phyloP scores from a whole-genome alignment of 768 basidiomycete genomes.

The Pulveroboletus sp. region DNA sequence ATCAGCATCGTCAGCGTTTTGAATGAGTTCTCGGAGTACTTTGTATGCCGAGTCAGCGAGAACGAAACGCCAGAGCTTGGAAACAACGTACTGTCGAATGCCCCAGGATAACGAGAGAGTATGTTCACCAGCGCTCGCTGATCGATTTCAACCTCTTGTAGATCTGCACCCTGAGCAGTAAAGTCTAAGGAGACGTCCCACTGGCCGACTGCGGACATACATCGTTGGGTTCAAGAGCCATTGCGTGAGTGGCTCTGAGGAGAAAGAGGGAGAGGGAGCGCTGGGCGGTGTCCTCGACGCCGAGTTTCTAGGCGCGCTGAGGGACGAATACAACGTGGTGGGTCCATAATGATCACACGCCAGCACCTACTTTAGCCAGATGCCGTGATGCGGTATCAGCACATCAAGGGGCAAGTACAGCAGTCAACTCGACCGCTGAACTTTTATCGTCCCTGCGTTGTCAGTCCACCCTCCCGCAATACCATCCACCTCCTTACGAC shows the following conservation, averaged over 20 bases:
- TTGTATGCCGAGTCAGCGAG: background rate
- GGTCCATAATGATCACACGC: conserved; percentile 3
- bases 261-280: background rate
- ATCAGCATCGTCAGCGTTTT: conserved; percentile 53
- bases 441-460: no score
- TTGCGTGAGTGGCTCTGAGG: background rate
- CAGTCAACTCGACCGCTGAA: no score
- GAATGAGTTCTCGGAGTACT: conserved; percentile 51
- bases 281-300: background rate
- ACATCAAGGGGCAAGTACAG: background rate
- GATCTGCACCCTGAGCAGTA: background rate
- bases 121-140: conserved; percentile 13
- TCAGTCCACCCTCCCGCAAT: background rate
- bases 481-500: background rate
- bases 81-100: conserved; percentile 3
- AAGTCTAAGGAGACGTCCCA: background rate
- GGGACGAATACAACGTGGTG: background rate
- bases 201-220: background rate
- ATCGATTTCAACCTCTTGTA: conserved; percentile 15
- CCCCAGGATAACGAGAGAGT: conserved; percentile 15
- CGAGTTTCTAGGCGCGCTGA: background rate
- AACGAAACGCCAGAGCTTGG: background rate
- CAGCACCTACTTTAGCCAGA: background rate
- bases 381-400: background rate
- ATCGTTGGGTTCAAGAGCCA: background rate